Conservation (phyloP, 345 rosid species). For the Gossypium sturtianum region DNA sequence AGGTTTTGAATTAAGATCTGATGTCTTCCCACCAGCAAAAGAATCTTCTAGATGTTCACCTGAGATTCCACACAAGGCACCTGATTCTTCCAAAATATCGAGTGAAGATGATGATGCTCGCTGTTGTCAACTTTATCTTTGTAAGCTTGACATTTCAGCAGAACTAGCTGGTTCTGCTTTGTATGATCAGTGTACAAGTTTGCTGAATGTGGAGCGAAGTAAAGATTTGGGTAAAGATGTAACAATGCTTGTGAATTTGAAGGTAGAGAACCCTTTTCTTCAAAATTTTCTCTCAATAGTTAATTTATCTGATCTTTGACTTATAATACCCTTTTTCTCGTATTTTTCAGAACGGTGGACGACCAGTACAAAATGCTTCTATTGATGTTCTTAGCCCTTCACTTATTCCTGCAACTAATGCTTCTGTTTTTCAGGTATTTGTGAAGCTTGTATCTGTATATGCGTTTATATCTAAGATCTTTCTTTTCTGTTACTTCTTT, state of each 20-base stretch:
- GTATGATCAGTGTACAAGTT: slow-evolving; percentile 41
- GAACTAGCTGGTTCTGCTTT: slow-evolving; percentile 68
- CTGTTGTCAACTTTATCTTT: slow-evolving; percentile 49
- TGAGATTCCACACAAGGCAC: slow-evolving; percentile 22
- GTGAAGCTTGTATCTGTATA: slow-evolving; percentile 6
- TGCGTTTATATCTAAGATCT: slow-evolving; percentile 13
- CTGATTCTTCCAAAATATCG: slow-evolving; percentile 35
- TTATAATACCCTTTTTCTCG: slow-evolving; percentile 9
- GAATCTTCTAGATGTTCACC: slow-evolving; percentile 31
- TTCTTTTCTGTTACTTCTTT: background rate
- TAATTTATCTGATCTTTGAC: slow-evolving; percentile 8
- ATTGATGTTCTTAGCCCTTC: slow-evolving; percentile 34
- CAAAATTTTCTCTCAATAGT: background rate
- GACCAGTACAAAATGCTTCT: slow-evolving; percentile 46
- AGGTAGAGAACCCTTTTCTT: slow-evolving; percentile 35
- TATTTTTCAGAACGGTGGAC: slow-evolving; percentile 61
- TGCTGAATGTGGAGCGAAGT: slow-evolving; percentile 31
- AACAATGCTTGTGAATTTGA: slow-evolving; percentile 50
- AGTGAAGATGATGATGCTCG: slow-evolving; percentile 23
- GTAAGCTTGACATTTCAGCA: slow-evolving; percentile 75
- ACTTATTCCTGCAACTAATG: slow-evolving; percentile 46
- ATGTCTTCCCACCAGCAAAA: slow-evolving; percentile 38
- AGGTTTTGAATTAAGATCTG: slow-evolving; percentile 38
- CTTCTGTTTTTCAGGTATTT: slow-evolving; percentile 68
- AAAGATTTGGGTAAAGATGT: slow-evolving; percentile 33